Evolutionary conservation across 139 green algal genomes (phyloP).

Genomic region (Helicosporidium sp.): DNA sequence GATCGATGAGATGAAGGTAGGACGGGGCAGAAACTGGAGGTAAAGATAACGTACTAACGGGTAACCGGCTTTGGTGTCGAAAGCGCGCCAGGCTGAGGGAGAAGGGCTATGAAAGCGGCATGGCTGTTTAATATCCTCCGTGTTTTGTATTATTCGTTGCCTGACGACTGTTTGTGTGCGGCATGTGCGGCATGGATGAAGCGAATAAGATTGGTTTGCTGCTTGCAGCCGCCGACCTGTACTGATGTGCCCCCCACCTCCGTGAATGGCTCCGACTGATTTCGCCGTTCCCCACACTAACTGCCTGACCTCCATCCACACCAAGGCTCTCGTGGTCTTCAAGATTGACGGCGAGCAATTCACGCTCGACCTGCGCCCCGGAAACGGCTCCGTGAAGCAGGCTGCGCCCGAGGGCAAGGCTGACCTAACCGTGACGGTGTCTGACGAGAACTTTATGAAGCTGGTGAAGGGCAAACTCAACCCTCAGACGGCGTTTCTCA

Average conservation of each 20-base stretch:
- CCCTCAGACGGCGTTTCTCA: conserved; percentile 67
- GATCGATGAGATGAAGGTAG: neutral
- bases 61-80: neutral
- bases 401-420: conserved; percentile 21
- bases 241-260: too few species aligned
- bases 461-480: conserved; percentile 60
- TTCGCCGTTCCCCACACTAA: neutral
- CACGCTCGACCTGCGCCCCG: conserved; percentile 51
- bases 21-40: neutral
- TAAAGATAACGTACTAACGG: too few species aligned
- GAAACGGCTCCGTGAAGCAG: conserved; percentile 18
- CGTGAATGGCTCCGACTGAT: too few species aligned
- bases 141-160: too few species aligned
- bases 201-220: too few species aligned
- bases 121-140: too few species aligned
- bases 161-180: too few species aligned
- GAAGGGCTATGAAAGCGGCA: too few species aligned
- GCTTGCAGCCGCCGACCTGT: too few species aligned
- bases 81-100: too few species aligned
- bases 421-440: conserved; percentile 59
- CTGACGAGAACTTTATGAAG: conserved; percentile 27
- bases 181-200: too few species aligned
- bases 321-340: conserved; percentile 59
- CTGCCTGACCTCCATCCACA: neutral
- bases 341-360: conserved; percentile 53